Evolutionary conservation across 2,329 filamentous ascomycete species (phyloP).

Genomic region (Coniochaeta prunicola): DNA sequence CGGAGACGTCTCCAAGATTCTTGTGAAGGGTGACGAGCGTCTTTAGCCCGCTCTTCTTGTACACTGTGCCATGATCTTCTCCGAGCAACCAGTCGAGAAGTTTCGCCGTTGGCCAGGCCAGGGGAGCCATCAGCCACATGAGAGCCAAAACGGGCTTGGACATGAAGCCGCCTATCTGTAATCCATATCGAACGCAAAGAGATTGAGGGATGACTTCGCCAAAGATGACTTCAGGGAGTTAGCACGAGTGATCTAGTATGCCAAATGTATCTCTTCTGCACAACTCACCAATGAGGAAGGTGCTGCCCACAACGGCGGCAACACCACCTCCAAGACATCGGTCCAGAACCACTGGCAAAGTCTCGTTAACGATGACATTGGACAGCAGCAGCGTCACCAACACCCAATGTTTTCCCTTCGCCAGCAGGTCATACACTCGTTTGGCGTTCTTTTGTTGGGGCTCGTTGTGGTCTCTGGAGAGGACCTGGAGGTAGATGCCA

Average conservation of each 20-base stretch:
- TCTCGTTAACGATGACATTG: conserved; percentile 98
- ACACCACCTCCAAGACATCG: conserved; percentile 89
- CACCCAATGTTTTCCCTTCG: conserved; percentile 95
- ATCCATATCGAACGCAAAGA: conserved; percentile 89
- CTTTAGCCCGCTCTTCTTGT: conserved; percentile 97
- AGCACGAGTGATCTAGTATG: conserved; percentile 1
- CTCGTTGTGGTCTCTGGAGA: conserved; percentile 76
- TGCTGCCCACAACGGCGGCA: conserved; percentile 89
- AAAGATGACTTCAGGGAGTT: conserved; percentile 71
- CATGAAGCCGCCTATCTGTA: conserved; percentile 93
- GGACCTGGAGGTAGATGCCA: conserved; percentile 94
- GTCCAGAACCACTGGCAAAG: conserved; percentile 89
- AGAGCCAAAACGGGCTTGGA: conserved; percentile 76
- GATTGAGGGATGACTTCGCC: conserved; percentile 95
- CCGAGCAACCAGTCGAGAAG: conserved; percentile 89
- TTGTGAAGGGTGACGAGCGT: conserved; percentile 93
- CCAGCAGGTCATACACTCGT: conserved; percentile 71
- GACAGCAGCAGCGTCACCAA: conserved; percentile 87
- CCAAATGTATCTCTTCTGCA: background rate
- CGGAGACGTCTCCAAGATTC: conserved; percentile 76
- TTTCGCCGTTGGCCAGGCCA: conserved; percentile 94
- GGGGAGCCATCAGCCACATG: conserved; percentile 86
- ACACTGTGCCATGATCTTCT: conserved; percentile 90
- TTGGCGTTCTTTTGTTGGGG: conserved; percentile 81
- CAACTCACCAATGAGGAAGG: conserved; percentile 74